Evolutionary conservation across 2,329 filamentous ascomycete species (phyloP), one percentile per base, ranked within the genome.

Genomic region (Cyphellophora attinorum): DNA sequence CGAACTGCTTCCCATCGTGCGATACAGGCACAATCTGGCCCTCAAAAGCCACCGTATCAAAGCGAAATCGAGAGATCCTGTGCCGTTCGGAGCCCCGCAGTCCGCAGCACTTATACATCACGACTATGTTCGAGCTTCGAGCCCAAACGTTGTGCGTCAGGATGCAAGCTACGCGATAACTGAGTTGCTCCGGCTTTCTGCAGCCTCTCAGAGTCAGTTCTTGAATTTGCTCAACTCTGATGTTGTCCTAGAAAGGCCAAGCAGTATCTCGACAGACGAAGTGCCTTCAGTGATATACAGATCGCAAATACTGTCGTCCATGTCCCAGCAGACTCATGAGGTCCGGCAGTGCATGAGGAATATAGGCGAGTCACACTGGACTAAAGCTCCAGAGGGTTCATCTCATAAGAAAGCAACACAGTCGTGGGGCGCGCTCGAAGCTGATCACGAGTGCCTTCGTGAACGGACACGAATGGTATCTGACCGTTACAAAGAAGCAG

Each of bases 141-240:
- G 17, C 27, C 23, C 14, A 36, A 30, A 27, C 30, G 35, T 33
- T 23, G 19, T 33, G 19, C 29, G n/a, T 13, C 36, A 28, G 25
- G 36, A 40, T 28, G n/a, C 41, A 14, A 34, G 42, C 15, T 44
- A 44, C n/a, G 30, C 35, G n/a, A 29, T 41, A 6, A 12, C 31
- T 15, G 17, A 39, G 8, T 11, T 44, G 15, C 39, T 44, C 27
- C n/a, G 27, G 5, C 21, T 28, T 17, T 19, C 27, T 16, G 41
- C 42, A 2, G 38, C 27, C 31, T 34, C 39, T 21, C 32, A 46
- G 29, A 31, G 34, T 18, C 39, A 43, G 37, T 43, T 49, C 27
- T 32, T 49, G 19, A 49, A 45, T 33, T 29, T 49, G 10, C 33
- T 48, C 17, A 37, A 45, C 19, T 37, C 34, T 18, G 42, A 33